Percentiles rank a stretch among this genome's conserved stretches.
phyloP scores from a whole-genome alignment of 768 basidiomycete genomes.

The Trametes cubensis region DNA sequence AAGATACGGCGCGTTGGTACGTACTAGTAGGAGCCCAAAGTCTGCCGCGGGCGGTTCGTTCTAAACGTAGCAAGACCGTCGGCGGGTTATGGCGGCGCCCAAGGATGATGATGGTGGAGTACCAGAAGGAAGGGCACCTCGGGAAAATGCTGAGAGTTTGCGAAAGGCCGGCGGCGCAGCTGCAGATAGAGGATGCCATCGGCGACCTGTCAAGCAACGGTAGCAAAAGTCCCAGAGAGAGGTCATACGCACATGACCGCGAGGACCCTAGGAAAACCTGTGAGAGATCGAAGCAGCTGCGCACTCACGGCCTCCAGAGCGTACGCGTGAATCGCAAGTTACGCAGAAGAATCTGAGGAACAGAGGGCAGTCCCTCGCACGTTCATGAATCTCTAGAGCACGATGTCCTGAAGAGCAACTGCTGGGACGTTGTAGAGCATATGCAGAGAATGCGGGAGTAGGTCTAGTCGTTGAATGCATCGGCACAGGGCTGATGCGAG shows the following conservation, averaged over 20 bases:
- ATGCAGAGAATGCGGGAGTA: too few relatives aligned
- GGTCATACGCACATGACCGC: background rate
- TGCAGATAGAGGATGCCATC: background rate
- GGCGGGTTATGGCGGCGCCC: too few relatives aligned
- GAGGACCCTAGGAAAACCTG: background rate
- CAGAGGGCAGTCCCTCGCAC: slow-evolving; percentile 6
- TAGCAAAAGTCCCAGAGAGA: background rate
- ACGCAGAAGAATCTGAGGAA: background rate
- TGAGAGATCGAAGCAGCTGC: background rate
- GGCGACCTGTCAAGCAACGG: background rate
- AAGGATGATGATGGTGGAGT: too few relatives aligned
- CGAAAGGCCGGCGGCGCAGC: background rate
- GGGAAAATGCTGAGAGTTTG: background rate
- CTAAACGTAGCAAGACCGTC: too few relatives aligned
- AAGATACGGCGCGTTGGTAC: background rate
- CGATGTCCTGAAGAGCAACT: slow-evolving; percentile 4
- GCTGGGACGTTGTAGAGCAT: background rate
- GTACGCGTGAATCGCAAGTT: background rate
- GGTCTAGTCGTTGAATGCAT: background rate
- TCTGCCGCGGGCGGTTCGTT: too few relatives aligned
- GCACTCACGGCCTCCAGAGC: background rate
- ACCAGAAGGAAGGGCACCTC: too few relatives aligned
- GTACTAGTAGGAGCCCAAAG: background rate
- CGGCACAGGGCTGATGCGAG: background rate
- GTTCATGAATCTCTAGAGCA: slow-evolving; percentile 6